A percentile compares a stretch with the other conserved stretches of the same genome.
phyloP scores from a whole-genome alignment of 345 rosid species.

The Brassica juncea region DNA sequence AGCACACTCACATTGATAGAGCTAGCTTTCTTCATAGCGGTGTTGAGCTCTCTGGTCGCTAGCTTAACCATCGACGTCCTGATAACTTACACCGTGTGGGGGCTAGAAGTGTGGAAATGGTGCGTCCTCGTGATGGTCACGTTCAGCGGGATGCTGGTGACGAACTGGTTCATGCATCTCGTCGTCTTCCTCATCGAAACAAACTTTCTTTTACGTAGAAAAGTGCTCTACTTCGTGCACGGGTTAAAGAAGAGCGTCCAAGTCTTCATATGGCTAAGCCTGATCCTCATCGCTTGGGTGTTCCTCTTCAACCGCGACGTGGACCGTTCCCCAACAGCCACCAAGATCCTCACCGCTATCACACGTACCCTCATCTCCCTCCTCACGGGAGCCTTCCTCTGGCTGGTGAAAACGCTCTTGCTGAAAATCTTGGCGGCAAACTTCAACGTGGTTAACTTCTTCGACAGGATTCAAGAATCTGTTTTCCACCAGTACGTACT shows the following conservation, averaged over 20 bases:
- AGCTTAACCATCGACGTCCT: constrained; percentile 54
- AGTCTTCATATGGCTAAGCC: constrained; percentile 76
- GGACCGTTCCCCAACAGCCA: constrained; percentile 44
- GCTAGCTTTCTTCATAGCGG: constrained; percentile 47
- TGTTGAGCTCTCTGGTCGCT: constrained; percentile 52
- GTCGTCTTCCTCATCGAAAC: constrained; percentile 81
- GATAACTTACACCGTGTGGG: constrained; percentile 48
- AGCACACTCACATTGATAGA: constrained; percentile 51
- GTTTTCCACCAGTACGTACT: constrained; percentile 80
- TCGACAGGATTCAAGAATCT: constrained; percentile 90
- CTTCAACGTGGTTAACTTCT: constrained; percentile 75
- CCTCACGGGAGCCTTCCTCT: constrained; percentile 66
- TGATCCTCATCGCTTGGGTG: constrained; percentile 71
- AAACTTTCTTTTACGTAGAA: constrained; percentile 67
- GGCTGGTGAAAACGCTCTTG: constrained; percentile 72
- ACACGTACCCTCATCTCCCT: constrained; percentile 65
- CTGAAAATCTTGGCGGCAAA: constrained; percentile 79
- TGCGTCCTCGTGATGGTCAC: constrained; percentile 75
- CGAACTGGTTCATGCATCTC: constrained; percentile 80
- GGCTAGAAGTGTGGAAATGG: constrained; percentile 80
- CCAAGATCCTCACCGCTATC: constrained; percentile 47
- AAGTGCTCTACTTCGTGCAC: constrained; percentile 86
- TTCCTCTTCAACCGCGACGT: constrained; percentile 57
- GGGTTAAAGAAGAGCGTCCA: constrained; percentile 85
- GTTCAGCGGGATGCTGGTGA: constrained; percentile 73